Base-by-base conservation (phyloP, 208 protist species). In the Crithidia acanthocephali region DNA sequence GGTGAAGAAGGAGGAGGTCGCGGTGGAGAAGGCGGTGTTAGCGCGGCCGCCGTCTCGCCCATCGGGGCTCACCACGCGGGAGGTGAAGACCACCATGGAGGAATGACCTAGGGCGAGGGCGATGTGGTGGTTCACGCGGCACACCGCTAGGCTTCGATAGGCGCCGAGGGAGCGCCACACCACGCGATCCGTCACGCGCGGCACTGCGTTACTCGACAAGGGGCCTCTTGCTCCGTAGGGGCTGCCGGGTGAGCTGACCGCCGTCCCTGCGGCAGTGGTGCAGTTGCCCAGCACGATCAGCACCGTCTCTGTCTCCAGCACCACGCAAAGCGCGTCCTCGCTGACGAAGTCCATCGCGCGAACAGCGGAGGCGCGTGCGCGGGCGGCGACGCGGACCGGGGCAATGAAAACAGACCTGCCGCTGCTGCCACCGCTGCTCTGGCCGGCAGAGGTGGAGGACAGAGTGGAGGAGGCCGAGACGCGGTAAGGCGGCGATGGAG, bases 111-210 rank as follows among this genome's bases (percentile, higher is more conserved):
- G 48, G 0, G 83, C 67, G 48, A 95, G 81, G 35, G 90, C 87
- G 47, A 93, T 72, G 64, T 91, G 85, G 45, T 81, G 76, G 28
- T 86, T 89, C 45, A 81, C 72, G 23, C 74, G 85, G 60, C 86
- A 93, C 20, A 93, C 87, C 9, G 87, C 72, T n/a, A 93, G 63
- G 63, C 40, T 68, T 30, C 74, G 77, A 73, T 95, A 95, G 32
- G 73, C 81, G 2, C 84, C 86, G 51, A 87, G 81, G 15, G 66
- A 79, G 30, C 86, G 83, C 90, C 90, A 95, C 55, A 88, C 77
- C 0, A 93, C 69, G 23, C 57, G 44, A 47, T 84, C 83, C 35
- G 61, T 37, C 25, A 63, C 50, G 8, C 58, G 37, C 11, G 67
- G 30, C n/a, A n/a, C n/a, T n/a, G n/a, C n/a, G n/a, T n/a, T n/a